phyloP scores from a whole-genome alignment of 768 basidiomycete genomes.

The Mycena crocata region DNA sequence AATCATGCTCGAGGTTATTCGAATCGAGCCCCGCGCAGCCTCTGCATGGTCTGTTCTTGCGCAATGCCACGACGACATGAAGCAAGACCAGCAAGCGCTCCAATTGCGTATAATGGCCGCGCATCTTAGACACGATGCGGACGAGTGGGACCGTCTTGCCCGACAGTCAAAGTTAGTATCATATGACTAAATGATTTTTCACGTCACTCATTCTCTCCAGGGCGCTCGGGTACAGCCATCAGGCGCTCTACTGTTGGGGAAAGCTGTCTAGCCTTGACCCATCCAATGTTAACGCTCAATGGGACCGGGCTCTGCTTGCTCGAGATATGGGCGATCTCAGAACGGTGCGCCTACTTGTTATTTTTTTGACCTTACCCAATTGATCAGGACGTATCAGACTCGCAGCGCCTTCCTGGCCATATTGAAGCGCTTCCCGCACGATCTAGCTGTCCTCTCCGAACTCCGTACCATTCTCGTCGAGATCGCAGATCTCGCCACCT shows the following conservation, averaged over 20 bases:
- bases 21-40: conserved; percentile 88
- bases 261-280: conserved; percentile 87
- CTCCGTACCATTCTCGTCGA: conserved; percentile 84
- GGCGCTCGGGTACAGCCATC: conserved; percentile 78
- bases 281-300: conserved; percentile 86
- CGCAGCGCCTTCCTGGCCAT: conserved; percentile 76
- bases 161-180: conserved; percentile 72
- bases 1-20: conserved; percentile 91
- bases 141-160: conserved; percentile 89
- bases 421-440: conserved; percentile 81
- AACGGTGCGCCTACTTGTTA: conserved; percentile 58
- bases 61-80: conserved; percentile 81
- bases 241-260: conserved; percentile 92
- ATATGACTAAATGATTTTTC: background rate
- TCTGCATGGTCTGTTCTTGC: conserved; percentile 92
- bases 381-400: conserved; percentile 52
- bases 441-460: conserved; percentile 83
- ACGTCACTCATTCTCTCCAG: conserved; percentile 46
- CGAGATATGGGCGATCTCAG: conserved; percentile 79
- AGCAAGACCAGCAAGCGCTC: conserved; percentile 77
- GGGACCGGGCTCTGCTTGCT: conserved; percentile 89
- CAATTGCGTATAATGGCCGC: conserved; percentile 92
- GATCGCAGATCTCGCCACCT: conserved; percentile 72
- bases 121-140: conserved; percentile 85
- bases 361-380: background rate